Evolutionary conservation across 2,329 filamentous ascomycete genomes (phyloP).

Genomic region (Nothophoma quercina): DNA sequence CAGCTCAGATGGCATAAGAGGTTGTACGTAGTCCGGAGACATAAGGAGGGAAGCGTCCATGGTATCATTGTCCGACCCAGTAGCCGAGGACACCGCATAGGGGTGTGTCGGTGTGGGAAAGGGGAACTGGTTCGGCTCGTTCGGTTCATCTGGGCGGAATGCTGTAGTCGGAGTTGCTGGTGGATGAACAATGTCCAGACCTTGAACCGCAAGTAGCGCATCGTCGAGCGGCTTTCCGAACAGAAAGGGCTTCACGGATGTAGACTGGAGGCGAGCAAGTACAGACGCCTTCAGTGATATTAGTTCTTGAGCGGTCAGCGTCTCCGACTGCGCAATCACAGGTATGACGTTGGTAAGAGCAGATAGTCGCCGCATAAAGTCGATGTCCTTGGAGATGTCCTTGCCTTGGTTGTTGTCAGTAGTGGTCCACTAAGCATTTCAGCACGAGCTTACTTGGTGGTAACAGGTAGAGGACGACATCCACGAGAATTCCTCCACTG

Average conservation of each 20-base stretch:
- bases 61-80: slow-evolving; percentile 74
- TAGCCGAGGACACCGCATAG: slow-evolving; percentile 82
- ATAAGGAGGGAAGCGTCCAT: slow-evolving; percentile 96
- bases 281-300: slow-evolving; percentile 67
- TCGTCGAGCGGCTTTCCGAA: slow-evolving; percentile 61
- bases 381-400: slow-evolving; percentile 66
- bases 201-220: slow-evolving; percentile 45
- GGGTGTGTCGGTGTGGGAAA: slow-evolving; percentile 52
- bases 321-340: slow-evolving; percentile 79
- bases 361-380: slow-evolving; percentile 74
- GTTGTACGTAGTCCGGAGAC: slow-evolving; percentile 88
- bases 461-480: slow-evolving; percentile 85
- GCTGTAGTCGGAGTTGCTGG: slow-evolving; percentile 3
- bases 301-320: slow-evolving; percentile 66
- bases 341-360: slow-evolving; percentile 84
- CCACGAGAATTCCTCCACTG: slow-evolving; percentile 82
- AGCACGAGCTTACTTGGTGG: slow-evolving; percentile 64
- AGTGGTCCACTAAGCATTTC: neutral
- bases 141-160: neutral
- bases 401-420: slow-evolving; percentile 40
- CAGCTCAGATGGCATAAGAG: slow-evolving; percentile 79
- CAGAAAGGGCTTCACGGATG: slow-evolving; percentile 70
- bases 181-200: slow-evolving; percentile 31
- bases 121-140: slow-evolving; percentile 35
- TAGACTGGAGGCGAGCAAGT: slow-evolving; percentile 62